Conservation (phyloP, 768 basidiomycete species). For the Pulveroboletus frians region DNA sequence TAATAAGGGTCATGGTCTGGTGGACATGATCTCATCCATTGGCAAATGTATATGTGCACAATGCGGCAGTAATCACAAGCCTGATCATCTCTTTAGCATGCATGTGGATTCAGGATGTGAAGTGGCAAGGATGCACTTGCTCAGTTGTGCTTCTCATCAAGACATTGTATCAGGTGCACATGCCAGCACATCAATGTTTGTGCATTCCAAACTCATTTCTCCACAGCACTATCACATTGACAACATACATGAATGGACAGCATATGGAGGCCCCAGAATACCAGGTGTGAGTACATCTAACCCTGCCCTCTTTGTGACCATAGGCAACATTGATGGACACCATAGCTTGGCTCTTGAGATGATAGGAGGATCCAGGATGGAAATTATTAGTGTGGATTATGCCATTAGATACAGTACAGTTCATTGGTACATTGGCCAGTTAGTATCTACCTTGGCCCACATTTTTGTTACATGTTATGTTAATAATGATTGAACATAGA, state of each 20-base stretch:
- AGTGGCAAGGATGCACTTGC: background rate
- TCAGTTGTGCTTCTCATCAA: background rate
- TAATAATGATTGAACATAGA: background rate
- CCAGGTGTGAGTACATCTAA: constrained; percentile 1
- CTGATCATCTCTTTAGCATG: background rate
- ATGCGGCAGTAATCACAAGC: no score
- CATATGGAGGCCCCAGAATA: background rate
- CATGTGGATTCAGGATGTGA: background rate
- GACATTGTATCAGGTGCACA: background rate
- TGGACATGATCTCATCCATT: background rate
- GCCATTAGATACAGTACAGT: constrained; percentile 1
- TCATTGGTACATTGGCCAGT: constrained; percentile 6
- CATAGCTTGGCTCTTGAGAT: constrained; percentile 5
- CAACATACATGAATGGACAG: background rate
- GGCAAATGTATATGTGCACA: background rate
- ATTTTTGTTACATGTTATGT: background rate
- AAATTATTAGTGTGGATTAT: background rate
- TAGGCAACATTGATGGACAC: background rate
- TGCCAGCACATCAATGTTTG: background rate
- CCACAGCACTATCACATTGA: background rate
- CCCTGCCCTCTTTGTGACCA: background rate
- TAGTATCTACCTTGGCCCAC: background rate
- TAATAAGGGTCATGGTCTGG: background rate
- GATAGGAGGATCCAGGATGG: background rate
- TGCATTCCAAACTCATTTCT: background rate